phyloP scores from a whole-genome alignment of 495 filamentous ascomycete genomes.

The Parachaetomium inaequale region DNA sequence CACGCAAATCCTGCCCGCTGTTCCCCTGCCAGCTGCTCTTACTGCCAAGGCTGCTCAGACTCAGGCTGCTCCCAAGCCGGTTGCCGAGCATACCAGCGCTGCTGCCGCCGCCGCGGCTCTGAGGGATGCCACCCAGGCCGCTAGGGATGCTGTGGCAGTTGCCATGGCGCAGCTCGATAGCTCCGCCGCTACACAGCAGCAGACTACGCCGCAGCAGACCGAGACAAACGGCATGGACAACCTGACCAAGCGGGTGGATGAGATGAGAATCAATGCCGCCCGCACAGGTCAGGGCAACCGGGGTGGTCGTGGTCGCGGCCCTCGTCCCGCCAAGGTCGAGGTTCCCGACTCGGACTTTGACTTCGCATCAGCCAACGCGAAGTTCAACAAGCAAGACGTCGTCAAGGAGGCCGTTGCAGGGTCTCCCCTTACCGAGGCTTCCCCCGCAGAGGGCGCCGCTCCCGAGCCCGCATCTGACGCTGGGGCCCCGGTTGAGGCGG shows the following conservation, averaged over 20 bases:
- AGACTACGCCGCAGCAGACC: constrained; percentile 29
- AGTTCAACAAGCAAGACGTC: constrained; percentile 96
- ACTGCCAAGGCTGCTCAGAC: constrained; percentile 42
- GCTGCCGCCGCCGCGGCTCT: constrained; percentile 34
- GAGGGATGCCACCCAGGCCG: constrained; percentile 75
- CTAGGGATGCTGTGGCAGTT: constrained; percentile 79
- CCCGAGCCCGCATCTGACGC: constrained; percentile 37
- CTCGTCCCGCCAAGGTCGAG: constrained; percentile 66
- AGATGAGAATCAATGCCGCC: constrained; percentile 70
- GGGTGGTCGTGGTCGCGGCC: constrained; percentile 52
- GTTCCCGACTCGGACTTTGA: constrained; percentile 89
- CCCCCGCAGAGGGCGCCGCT: constrained; percentile 34
- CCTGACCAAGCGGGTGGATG: constrained; percentile 76
- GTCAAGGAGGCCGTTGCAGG: constrained; percentile 88
- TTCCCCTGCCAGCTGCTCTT: constrained; percentile 70
- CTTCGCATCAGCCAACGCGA: constrained; percentile 87
- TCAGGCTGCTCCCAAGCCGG: constrained; percentile 34
- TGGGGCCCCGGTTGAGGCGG: constrained; percentile 36
- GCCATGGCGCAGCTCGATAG: constrained; percentile 73
- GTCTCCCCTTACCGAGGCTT: constrained; percentile 59
- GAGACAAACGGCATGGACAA: constrained; percentile 63
- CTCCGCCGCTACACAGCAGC: constrained; percentile 48
- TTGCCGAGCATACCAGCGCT: constrained; percentile 35
- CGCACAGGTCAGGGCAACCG: constrained; percentile 40
- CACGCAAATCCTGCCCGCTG: constrained; percentile 45